These are phyloP conservation scores for Pichia sp. DNA, from an alignment of 1,139 yeast species.

Conservation along the genomic window DNA sequence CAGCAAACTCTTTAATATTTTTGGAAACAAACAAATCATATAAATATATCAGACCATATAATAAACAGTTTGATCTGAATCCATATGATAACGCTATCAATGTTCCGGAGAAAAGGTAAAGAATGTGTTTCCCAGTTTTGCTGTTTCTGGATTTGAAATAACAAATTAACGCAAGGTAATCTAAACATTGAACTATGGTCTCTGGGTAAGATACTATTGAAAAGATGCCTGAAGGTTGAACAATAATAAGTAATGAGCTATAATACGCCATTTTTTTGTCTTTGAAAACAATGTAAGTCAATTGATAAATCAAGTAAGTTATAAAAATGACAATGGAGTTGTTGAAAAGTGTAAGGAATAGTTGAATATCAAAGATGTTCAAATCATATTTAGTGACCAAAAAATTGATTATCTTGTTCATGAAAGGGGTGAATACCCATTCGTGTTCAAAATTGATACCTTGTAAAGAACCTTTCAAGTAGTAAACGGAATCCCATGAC, in stretches of 20 bases:
- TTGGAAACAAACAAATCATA: constrained; percentile 35
- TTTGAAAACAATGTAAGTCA: background rate
- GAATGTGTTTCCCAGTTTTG: background rate
- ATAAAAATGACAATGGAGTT: constrained; percentile 47
- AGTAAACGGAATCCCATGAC: constrained; percentile 85
- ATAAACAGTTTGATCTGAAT: constrained; percentile 66
- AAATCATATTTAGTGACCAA: constrained; percentile 6
- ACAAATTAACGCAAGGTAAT: constrained; percentile 50
- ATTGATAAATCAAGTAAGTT: constrained; percentile 26
- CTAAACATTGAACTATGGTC: constrained; percentile 56
- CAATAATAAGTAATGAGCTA: constrained; percentile 40
- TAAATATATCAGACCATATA: constrained; percentile 62
- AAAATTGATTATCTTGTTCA: constrained; percentile 47
- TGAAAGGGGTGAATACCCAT: constrained; percentile 77
- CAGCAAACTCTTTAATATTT: background rate
- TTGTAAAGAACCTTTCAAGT: constrained; percentile 45
- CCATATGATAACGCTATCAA: constrained; percentile 50
- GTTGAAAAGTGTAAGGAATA: constrained; percentile 37
- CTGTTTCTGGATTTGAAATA: constrained; percentile 35
- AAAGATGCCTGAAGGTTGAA: constrained; percentile 80
- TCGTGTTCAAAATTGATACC: constrained; percentile 70
- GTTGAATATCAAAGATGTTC: constrained; percentile 35
- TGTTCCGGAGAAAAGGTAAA: constrained; percentile 48
- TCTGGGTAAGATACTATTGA: constrained; percentile 73
- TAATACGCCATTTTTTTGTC: constrained; percentile 24